phyloP scores from a whole-genome alignment of 2,329 filamentous ascomycete genomes.

The Cladosporium sp. region DNA sequence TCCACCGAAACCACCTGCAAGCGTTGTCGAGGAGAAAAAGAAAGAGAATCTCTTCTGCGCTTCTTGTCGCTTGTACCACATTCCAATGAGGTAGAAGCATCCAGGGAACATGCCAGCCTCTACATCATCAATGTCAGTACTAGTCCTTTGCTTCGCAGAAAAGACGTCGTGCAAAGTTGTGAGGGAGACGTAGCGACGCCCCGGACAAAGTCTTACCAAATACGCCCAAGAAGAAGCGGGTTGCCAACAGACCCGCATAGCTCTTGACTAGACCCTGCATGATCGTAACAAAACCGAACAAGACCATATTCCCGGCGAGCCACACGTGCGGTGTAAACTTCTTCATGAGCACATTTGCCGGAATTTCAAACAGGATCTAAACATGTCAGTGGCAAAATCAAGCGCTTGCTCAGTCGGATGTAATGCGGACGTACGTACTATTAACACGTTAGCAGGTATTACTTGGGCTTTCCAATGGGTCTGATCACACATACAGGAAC shows the following conservation, averaged over 20 bases:
- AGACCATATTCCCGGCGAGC: slow-evolving; percentile 66
- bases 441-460: background rate
- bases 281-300: slow-evolving; percentile 69
- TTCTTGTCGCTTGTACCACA: slow-evolving; percentile 85
- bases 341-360: slow-evolving; percentile 39
- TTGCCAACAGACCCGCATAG: slow-evolving; percentile 69
- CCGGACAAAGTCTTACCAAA: slow-evolving; percentile 34
- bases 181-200: background rate
- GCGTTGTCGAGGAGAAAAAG: slow-evolving; percentile 79
- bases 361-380: slow-evolving; percentile 49
- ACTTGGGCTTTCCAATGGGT: background rate
- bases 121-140: background rate
- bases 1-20: slow-evolving; percentile 80
- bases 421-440: slow-evolving; percentile 2
- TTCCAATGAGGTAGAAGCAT: slow-evolving; percentile 64
- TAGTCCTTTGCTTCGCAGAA: background rate
- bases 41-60: slow-evolving; percentile 89
- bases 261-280: slow-evolving; percentile 72
- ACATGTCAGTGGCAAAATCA: background rate
- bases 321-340: slow-evolving; percentile 47
- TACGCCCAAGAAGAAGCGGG: slow-evolving; percentile 74
- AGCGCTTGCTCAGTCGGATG: slow-evolving; percentile 18
- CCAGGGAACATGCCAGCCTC: slow-evolving; percentile 57
- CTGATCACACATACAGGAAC: slow-evolving; percentile 26
- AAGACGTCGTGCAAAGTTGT: background rate